Evolutionary conservation across 2,329 filamentous ascomycete species (phyloP).

Genomic region (Colletotrichum sp.): DNA sequence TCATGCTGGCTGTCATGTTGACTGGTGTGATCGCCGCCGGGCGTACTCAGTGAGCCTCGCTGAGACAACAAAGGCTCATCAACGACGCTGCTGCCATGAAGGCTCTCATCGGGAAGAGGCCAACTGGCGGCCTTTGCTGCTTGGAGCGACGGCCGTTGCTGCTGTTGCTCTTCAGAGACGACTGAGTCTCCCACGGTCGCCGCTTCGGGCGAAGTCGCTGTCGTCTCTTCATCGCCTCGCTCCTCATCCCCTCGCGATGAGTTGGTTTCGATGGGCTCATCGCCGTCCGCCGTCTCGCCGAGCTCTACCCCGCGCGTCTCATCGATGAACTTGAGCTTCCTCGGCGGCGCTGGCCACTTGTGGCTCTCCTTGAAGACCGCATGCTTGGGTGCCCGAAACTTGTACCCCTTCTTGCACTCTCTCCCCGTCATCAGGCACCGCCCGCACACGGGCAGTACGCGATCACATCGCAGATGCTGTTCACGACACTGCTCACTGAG

Average conservation of each 20-base stretch:
- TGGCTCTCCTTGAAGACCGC: slow-evolving; percentile 18
- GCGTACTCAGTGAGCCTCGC: not conserved
- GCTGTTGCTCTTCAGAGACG: not conserved
- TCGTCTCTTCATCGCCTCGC: not conserved
- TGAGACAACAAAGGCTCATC: not conserved
- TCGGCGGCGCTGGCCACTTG: slow-evolving; percentile 17
- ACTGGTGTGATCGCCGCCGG: not conserved
- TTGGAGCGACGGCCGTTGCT: not conserved
- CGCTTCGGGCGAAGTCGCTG: not conserved
- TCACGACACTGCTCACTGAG: slow-evolving; percentile 50
- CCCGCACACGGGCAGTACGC: slow-evolving; percentile 19
- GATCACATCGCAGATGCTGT: slow-evolving; percentile 50
- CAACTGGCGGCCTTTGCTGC: slow-evolving; percentile 14
- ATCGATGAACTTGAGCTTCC: slow-evolving; percentile 19
- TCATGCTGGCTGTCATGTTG: not conserved
- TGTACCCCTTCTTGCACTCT: slow-evolving; percentile 23
- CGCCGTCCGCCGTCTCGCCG: not conserved
- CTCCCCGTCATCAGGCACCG: slow-evolving; percentile 19
- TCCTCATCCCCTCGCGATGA: not conserved
- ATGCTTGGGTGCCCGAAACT: slow-evolving; percentile 20
- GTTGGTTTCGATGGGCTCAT: not conserved
- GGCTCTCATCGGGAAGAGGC: not conserved
- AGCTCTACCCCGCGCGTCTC: slow-evolving; percentile 17
- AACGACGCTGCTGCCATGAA: not conserved
- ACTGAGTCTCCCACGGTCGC: not conserved